These are phyloP conservation scores for Termitomyces sp. DNA, from an alignment of 768 basidiomycete species.

Conservation along the genomic window DNA sequence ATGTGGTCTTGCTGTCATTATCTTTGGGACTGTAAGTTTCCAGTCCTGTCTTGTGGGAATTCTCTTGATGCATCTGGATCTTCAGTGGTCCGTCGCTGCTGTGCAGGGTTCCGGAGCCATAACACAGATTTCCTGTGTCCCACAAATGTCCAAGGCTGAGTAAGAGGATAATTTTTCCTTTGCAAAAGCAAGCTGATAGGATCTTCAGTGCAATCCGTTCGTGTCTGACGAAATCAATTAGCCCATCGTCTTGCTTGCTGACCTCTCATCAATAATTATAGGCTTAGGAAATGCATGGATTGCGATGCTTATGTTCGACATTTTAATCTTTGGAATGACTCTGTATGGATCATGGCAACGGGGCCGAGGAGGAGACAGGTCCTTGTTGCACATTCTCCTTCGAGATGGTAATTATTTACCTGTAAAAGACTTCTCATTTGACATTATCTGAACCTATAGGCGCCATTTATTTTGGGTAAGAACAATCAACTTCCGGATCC, in stretches of 20 bases:
- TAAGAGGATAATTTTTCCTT: conserved; percentile 10
- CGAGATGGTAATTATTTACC: conserved; percentile 35
- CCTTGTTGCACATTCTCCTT: conserved; percentile 32
- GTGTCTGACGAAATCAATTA: neutral
- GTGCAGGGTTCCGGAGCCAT: neutral
- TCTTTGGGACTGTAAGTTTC: conserved; percentile 18
- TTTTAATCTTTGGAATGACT: conserved; percentile 39
- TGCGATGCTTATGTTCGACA: conserved; percentile 37
- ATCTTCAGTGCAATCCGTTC: conserved; percentile 18
- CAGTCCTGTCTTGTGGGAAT: too few species aligned
- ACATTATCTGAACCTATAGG: conserved; percentile 22
- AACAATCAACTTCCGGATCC: neutral
- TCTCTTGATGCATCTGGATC: neutral
- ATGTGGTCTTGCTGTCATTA: conserved; percentile 25
- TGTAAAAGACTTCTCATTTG: neutral
- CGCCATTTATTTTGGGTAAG: conserved; percentile 40
- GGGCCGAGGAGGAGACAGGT: conserved; percentile 17
- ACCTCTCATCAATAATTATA: conserved; percentile 9
- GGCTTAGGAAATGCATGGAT: conserved; percentile 37
- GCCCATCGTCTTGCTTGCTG: neutral
- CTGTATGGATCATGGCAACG: conserved; percentile 31
- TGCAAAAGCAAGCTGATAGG: neutral
- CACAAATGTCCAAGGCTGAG: conserved; percentile 19
- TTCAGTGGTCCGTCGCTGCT: conserved; percentile 24
- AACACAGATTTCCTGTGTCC: conserved; percentile 20